Base-by-base conservation (phyloP, 2,329 filamentous ascomycete species). In the Diaporthe vaccinii region DNA sequence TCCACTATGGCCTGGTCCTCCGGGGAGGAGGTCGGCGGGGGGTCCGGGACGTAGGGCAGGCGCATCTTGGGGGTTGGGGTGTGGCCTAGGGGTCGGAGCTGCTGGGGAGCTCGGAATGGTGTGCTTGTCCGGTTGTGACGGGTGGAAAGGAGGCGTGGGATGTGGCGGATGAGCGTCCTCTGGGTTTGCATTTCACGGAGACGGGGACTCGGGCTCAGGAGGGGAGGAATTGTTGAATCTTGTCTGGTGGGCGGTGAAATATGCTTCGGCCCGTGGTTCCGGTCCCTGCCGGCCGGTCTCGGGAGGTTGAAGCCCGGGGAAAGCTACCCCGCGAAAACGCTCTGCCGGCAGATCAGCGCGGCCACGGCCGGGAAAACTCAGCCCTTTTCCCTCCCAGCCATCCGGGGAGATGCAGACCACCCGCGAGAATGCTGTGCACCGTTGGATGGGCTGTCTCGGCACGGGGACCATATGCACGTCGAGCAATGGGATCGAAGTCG, bases 1-100 rank as follows among this genome's bases (percentile, higher is more conserved):
- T 86, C 79, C 78, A 93, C 89, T 80, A 95, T 91, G 46, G 87
- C 89, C 1, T 85, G 84, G 8, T 91, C 87, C 59, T 89, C 85
- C 2, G 84, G 78, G 34, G 83, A 82, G 22, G 84, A 78, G 14
- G 87, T 83, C 17, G 85, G 83, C 4, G 86, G 89, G 53, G 88
- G 89, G 83, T 89, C 85, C 79, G 88, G 79, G 75, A 89, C 86
- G 87, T 94, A 94, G 55, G 92, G 91, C 79, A 94, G 85, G 82
- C 92, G 91, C 93, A 94, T 94, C 28, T 79, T 85, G 80, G 59
- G 31, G 49, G 61, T 34, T 69, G 77, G 79, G 76, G 73, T 73
- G 61, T 34, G 57, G 41, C 53, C 39, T 5, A 68, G 20, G 15
- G 6, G 58, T 34, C 59, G 15, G 46, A 12, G n/a, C 20, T 25